These are phyloP conservation scores for Saturnispora silvae DNA, from an alignment of 805 yeast species.

Conservation along the genomic window DNA sequence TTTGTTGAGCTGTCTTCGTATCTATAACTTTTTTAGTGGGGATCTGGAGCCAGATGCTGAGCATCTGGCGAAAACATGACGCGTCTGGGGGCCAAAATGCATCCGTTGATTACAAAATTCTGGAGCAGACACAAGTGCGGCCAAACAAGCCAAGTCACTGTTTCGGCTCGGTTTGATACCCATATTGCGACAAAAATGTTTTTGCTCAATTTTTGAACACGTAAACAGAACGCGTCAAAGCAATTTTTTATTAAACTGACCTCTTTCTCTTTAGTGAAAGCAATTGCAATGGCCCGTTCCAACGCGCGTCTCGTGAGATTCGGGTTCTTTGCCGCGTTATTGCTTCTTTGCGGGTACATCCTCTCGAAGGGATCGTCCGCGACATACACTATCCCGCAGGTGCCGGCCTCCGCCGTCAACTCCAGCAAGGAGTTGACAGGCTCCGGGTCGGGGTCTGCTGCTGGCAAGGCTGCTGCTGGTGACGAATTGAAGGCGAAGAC, in stretches of 20 bases:
- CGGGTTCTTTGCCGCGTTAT: slow-evolving; percentile 35
- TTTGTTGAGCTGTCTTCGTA: no score
- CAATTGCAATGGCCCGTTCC: slow-evolving; percentile 36
- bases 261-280: no score
- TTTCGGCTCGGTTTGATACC: neutral
- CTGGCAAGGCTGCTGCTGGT: slow-evolving; percentile 9
- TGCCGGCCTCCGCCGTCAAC: slow-evolving; percentile 1
- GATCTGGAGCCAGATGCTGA: no score
- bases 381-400: slow-evolving; percentile 16
- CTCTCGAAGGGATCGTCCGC: slow-evolving; percentile 36
- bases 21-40: no score
- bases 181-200: no score
- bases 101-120: no score
- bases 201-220: no score
- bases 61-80: no score
- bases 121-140: neutral
- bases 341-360: slow-evolving; percentile 37
- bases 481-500: slow-evolving; percentile 3
- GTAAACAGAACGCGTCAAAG: no score
- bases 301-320: slow-evolving; percentile 39
- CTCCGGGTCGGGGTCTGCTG: neutral
- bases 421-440: neutral
- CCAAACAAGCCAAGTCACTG: neutral
- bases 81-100: no score
- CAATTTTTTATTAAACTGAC: no score